Evolutionary conservation across 495 filamentous ascomycete genomes (phyloP).

Genomic region (Talaromyces wortmannii): DNA sequence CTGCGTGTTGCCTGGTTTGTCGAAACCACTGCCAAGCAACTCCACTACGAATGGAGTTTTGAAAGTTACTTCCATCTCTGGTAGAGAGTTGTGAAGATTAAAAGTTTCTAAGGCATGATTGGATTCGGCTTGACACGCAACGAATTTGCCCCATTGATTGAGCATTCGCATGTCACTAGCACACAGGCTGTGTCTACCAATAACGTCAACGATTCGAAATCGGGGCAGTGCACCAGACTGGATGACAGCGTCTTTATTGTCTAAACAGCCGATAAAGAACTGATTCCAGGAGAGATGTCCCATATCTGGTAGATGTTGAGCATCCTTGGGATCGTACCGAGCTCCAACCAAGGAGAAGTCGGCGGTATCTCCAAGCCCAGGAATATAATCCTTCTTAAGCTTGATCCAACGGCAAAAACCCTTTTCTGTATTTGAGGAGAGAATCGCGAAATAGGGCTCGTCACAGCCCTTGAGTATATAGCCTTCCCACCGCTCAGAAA

Average conservation of each 20-base stretch:
- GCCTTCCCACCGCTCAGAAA: slow-evolving; percentile 63
- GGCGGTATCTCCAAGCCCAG: slow-evolving; percentile 68
- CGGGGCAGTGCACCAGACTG: slow-evolving; percentile 44
- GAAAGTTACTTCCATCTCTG: slow-evolving; percentile 42
- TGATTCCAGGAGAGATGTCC: slow-evolving; percentile 62
- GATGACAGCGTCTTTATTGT: slow-evolving; percentile 60
- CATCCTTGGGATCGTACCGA: slow-evolving; percentile 55
- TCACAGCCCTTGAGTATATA: slow-evolving; percentile 73
- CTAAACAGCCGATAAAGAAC: slow-evolving; percentile 71
- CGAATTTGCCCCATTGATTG: slow-evolving; percentile 44
- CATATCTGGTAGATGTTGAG: slow-evolving; percentile 29
- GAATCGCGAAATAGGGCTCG: slow-evolving; percentile 65
- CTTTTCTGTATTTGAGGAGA: slow-evolving; percentile 13
- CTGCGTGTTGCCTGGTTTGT: slow-evolving; percentile 47
- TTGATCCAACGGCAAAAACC: slow-evolving; percentile 62
- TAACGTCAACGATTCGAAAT: slow-evolving; percentile 58
- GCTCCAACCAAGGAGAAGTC: slow-evolving; percentile 77
- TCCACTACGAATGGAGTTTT: slow-evolving; percentile 58
- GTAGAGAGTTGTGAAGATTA: slow-evolving; percentile 18
- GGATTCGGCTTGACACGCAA: slow-evolving; percentile 14
- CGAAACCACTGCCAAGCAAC: slow-evolving; percentile 56
- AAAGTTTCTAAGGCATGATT: slow-evolving; percentile 26
- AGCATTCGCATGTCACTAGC: slow-evolving; percentile 40
- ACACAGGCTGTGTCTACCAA: slow-evolving; percentile 44
- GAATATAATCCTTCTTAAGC: slow-evolving; percentile 87